Conservation (phyloP, 129 eudicot species). For the Centella asiatica region DNA sequence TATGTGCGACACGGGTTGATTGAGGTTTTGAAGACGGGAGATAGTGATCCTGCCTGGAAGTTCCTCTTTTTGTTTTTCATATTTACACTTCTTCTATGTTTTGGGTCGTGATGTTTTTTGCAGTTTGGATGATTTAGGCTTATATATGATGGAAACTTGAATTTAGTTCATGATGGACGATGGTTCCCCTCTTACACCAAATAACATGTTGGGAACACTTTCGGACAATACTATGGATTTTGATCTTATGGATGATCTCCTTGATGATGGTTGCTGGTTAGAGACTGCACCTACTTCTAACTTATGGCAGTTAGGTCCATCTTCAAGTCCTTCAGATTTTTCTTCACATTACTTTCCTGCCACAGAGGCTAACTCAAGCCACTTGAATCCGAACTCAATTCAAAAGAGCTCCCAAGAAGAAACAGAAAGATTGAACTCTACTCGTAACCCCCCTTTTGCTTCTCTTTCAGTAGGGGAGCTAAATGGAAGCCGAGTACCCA, state of each 20-base stretch:
- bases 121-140: constrained; percentile 4
- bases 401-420: constrained; percentile 1
- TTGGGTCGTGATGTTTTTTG: constrained; percentile 19
- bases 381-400: neutral
- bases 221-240: constrained; percentile 17
- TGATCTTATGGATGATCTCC: constrained; percentile 39
- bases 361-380: constrained; percentile 3
- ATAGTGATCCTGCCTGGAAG: constrained; percentile 30
- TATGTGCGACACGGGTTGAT: constrained; percentile 15
- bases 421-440: constrained; percentile 12
- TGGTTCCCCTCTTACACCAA: constrained; percentile 24
- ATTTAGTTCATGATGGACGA: constrained; percentile 20
- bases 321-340: constrained; percentile 15
- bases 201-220: constrained; percentile 18
- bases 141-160: constrained; percentile 2
- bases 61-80: constrained; percentile 29
- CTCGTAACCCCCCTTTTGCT: constrained; percentile 3
- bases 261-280: constrained; percentile 51
- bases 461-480: constrained; percentile 12
- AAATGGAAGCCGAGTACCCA: constrained; percentile 5
- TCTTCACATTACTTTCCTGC: constrained; percentile 7
- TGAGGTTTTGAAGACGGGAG: constrained; percentile 24
- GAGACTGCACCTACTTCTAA: constrained; percentile 31
- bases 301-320: constrained; percentile 22
- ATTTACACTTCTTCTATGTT: constrained; percentile 29